A percentile compares a stretch with the other conserved stretches of the same genome.
phyloP scores from a whole-genome alignment of 202 grass and related monocot species.

The Musa balbisiana region DNA sequence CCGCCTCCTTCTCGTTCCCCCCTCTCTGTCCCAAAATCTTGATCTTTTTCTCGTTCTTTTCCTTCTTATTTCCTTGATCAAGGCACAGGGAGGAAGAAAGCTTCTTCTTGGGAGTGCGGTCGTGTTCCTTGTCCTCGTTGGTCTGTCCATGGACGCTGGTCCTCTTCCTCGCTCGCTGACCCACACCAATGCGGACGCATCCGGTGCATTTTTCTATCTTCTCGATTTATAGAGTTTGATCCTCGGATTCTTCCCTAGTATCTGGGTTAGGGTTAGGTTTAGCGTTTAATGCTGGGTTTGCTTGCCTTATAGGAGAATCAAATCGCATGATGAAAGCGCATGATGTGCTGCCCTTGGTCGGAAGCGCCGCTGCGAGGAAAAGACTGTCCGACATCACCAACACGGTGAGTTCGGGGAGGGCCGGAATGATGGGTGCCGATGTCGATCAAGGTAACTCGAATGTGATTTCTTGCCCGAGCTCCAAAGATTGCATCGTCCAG shows the following conservation, averaged over 20 bases:
- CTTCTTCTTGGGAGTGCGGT: too few species aligned
- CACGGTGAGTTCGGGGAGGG: not conserved
- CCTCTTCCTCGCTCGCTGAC: not conserved
- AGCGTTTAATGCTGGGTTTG: not conserved
- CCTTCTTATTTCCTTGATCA: too few species aligned
- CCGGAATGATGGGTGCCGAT: not conserved
- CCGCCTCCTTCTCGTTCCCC: too few species aligned
- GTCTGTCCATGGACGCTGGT: not conserved
- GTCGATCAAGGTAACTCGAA: too few species aligned
- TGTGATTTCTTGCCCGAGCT: not conserved
- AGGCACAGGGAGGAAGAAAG: too few species aligned
- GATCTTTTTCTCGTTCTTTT: too few species aligned
- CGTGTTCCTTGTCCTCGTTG: too few species aligned
- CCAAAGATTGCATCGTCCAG: constrained; percentile 22
- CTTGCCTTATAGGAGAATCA: not conserved
- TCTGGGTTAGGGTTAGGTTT: not conserved
- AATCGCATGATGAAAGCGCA: too few species aligned
- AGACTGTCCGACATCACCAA: constrained; percentile 70
- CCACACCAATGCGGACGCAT: not conserved
- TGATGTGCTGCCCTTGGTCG: not conserved
- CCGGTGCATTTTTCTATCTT: not conserved
- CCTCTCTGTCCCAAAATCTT: too few species aligned
- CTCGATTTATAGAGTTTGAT: not conserved
- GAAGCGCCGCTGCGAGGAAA: constrained; percentile 25
- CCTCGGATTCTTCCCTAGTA: not conserved